A percentile compares a stretch with the other conserved stretches of the same genome.
phyloP scores from a whole-genome alignment of 2,329 filamentous ascomycete genomes.

The Intubia oerlemansii region DNA sequence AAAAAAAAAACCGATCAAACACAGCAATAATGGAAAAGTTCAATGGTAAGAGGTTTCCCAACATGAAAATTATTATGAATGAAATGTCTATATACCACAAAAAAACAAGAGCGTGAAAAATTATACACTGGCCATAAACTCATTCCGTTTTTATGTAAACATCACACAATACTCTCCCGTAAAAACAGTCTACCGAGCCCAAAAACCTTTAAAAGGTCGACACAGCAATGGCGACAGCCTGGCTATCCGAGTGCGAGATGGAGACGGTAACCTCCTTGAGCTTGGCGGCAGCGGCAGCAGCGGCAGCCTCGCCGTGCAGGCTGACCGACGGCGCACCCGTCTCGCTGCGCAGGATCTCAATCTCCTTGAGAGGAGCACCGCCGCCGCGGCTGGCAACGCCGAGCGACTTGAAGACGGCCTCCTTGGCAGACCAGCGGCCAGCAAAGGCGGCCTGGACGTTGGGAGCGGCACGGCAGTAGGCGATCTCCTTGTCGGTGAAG shows the following conservation, averaged over 20 bases:
- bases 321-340: constrained; percentile 66
- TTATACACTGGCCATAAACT: no score
- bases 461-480: constrained; percentile 54
- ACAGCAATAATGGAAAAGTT: no score
- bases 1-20: no score
- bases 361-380: constrained; percentile 78
- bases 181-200: no score
- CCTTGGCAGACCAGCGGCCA: constrained; percentile 91
- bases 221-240: constrained; percentile 87
- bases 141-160: no score
- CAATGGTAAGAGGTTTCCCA: no score
- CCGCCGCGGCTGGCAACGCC: constrained; percentile 73
- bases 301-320: constrained; percentile 65
- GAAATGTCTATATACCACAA: no score
- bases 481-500: constrained; percentile 68
- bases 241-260: constrained; percentile 86
- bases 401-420: constrained; percentile 94
- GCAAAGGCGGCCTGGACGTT: constrained; percentile 73
- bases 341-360: constrained; percentile 71
- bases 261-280: constrained; percentile 80
- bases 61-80: no score
- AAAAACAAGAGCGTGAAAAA: no score
- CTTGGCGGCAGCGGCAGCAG: constrained; percentile 66
- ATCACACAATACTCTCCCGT: no score
- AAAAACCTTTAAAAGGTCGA: constrained; percentile 43